Base-by-base conservation (phyloP, 768 basidiomycete genomes). In the Pisolithus albus region DNA sequence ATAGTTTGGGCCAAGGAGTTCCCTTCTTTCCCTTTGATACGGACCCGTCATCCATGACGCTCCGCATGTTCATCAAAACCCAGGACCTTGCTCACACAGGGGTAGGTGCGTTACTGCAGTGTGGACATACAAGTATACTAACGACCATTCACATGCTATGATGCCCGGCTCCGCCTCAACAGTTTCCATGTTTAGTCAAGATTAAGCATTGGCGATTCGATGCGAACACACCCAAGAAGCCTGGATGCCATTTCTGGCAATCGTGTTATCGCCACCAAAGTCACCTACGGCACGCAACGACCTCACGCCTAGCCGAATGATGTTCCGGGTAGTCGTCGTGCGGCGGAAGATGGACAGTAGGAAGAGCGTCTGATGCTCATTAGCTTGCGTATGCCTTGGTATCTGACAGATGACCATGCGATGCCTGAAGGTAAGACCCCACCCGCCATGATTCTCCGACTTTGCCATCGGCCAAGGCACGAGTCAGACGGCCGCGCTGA, bases 371-470 rank as follows among this genome's bases (percentile, higher is more conserved):
- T 80, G 51, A 68, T 81, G 37, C 58, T 77, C 46, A 80, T 87
- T 45, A 90, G 60, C 89, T 88, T 8, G 86, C 91, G 48, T 91
- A 91, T 60, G 86, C 86, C 19, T 91, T 68, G 89, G 89, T 5
- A 88, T 92, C 49, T 87, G 89, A 7, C 87, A 91, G 62, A 87
- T 87, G 3, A 89, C 89, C n/a, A 91, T 91, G 90, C 75, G 89
- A 50, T 90, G 88, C 76, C 71, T 92, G 32, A 90, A 92, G 77
- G 84, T 85, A 51, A 51, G 75, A 63, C 46, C 34, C 21, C 13
- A 41, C 24, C 49, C 23, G 18, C 26, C 51, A n/a, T 36, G 46
- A 41, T 24, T 30, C 18, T 36, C 37, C 39, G 44, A 54, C 52
- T 28, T 52, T 52, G 34, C 58, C 86, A 82, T 74, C 91, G 47